Percentiles rank a stretch among this genome's conserved stretches.
Evolutionary conservation across 768 basidiomycete species (phyloP).

Genomic region (Crepidotus variabilis): DNA sequence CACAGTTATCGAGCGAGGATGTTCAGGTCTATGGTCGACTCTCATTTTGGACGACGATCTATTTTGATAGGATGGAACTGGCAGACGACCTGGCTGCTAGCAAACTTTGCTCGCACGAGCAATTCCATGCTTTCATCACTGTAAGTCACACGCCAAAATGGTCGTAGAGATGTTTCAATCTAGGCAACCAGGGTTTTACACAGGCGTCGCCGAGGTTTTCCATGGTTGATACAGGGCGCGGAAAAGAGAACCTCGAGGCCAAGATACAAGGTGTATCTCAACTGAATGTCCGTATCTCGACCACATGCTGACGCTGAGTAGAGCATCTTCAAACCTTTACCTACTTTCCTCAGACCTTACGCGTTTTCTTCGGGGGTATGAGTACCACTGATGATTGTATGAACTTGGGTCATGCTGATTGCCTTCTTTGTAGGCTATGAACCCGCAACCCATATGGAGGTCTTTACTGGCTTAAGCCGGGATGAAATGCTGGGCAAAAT

Average conservation of each 20-base stretch:
- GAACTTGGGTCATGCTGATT: conserved; percentile 1
- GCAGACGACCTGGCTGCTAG: conserved; percentile 46
- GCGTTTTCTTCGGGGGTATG: conserved; percentile 68
- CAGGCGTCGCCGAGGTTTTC: conserved; percentile 70
- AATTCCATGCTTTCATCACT: conserved; percentile 65
- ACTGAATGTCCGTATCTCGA: neutral
- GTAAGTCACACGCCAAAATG: conserved; percentile 23
- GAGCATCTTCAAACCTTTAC: conserved; percentile 71
- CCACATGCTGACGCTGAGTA: conserved; percentile 20
- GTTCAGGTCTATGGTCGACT: conserved; percentile 58
- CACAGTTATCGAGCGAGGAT: conserved; percentile 60
- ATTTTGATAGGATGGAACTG: conserved; percentile 60
- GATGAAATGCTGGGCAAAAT: conserved; percentile 67
- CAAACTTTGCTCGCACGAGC: conserved; percentile 57
- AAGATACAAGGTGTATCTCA: conserved; percentile 65
- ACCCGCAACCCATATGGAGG: conserved; percentile 51
- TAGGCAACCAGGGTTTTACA: conserved; percentile 53
- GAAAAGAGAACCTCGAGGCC: conserved; percentile 54
- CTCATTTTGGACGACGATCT: conserved; percentile 75
- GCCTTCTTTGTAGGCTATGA: conserved; percentile 43
- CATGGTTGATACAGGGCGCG: conserved; percentile 64
- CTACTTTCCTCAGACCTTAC: conserved; percentile 70
- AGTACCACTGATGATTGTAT: neutral
- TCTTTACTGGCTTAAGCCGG: conserved; percentile 51
- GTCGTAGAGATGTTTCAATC: neutral